Base-by-base conservation (phyloP, 352 stramenopile species). In the Albugo candida region DNA sequence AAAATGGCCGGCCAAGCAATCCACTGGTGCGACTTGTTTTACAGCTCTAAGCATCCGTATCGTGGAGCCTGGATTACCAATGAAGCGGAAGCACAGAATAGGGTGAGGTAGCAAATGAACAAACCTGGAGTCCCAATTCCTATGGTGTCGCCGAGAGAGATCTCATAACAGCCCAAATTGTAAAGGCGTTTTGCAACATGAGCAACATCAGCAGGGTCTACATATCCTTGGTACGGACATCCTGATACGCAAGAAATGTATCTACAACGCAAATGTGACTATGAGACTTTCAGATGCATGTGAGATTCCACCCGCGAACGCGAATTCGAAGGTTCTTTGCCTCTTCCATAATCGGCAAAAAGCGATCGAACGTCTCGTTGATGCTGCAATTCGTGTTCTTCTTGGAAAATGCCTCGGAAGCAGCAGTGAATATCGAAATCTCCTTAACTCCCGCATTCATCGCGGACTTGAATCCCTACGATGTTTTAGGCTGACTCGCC, bases 331-430 rank as follows among this genome's bases (percentile, higher is more conserved):
- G 54, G 36, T 63, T 55, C 31, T 68, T 56, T 14, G 91, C 86
- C 51, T 81, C 81, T 17, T 92, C 75, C 36, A 78, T 81, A 19
- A 97, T 82, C 2, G 70, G 80, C 11, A 67, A 63, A 59, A 97
- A 97, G 17, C 92, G 82, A 39, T 94, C 67, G 1, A 98, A 54
- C 41, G 85, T 96, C 59, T 98, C 91, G 40, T 93, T 67, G 52
- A 97, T 96, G 10, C 71, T 94, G 56, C 92, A 97, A 63, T 97
- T 97, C 56, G 97, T 97, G 56, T 98, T 98, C 60, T 89, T 92
- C 47, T 84, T 65, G 36, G 83, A 96, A 58, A 98, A 98, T 18
- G 69, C 64, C 52, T 98, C 93, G 12, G 88, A 97, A 5, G 93
- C 93, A 0, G 93, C 86, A 8, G 67, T 91, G 56, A 98, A 98